Percentiles rank a stretch among this genome's conserved stretches.
These are phyloP conservation scores for Fragaria vesca DNA, from an alignment of 306 rosid genomes.

Conservation along the genomic window DNA sequence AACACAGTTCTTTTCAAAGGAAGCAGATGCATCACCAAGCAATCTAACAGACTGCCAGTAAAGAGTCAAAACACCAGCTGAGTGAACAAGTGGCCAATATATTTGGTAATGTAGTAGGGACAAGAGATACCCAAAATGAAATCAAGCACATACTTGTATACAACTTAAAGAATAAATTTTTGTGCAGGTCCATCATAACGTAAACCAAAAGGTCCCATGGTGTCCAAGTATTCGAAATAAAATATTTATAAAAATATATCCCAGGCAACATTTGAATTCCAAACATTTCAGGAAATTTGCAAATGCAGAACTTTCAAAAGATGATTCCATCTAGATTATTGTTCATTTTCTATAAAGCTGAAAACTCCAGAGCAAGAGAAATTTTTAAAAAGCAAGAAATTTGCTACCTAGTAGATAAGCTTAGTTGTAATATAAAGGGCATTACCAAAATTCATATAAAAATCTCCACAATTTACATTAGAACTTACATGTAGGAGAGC, in stretches of 20 bases:
- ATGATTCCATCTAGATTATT: not conserved
- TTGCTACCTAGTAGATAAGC: not conserved
- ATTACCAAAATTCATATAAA: not conserved
- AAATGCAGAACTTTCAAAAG: not conserved
- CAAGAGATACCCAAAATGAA: slow-evolving; percentile 16
- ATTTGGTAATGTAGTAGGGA: not conserved
- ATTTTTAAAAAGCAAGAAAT: not conserved
- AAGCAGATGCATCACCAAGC: slow-evolving; percentile 90
- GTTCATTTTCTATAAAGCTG: not conserved
- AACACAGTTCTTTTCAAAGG: slow-evolving; percentile 95
- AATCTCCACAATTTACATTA: not conserved
- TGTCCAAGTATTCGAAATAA: not conserved
- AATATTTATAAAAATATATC: not conserved
- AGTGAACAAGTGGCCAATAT: not conserved
- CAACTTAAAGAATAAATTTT: not conserved
- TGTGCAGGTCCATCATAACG: not conserved
- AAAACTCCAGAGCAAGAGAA: not conserved
- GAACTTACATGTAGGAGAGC: slow-evolving; percentile 75
- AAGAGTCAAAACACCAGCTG: slow-evolving; percentile 10
- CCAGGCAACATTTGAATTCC: not conserved
- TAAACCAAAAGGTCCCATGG: not conserved
- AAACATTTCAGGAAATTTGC: not conserved
- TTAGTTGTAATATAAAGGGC: not conserved
- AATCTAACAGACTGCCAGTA: slow-evolving; percentile 78
- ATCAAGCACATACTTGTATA: slow-evolving; percentile 17